Evolutionary conservation across 2,329 filamentous ascomycete genomes (phyloP), one percentile per base, ranked within the genome.

Genomic region (Fusarium nematophilum): DNA sequence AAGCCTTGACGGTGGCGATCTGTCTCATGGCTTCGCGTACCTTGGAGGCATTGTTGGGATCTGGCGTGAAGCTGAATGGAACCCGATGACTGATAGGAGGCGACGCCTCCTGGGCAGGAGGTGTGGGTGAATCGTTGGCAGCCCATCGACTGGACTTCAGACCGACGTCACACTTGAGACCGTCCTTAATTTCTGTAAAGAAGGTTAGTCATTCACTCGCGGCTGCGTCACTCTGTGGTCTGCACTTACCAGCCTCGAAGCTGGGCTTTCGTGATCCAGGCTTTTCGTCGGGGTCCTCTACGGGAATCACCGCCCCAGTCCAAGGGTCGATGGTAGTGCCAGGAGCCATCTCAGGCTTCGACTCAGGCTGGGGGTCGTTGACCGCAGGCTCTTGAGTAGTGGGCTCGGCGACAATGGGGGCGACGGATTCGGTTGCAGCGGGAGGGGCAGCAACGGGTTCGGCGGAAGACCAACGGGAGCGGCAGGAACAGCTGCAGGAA

Each of bases 141-240:
- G 56, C 62, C 62, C 59, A 63, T 11, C 56, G 45, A 15, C 62
- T 65, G 9, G 59, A 39, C 4, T 48, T 21, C 13, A 65, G 9
- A 1, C 59, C 62, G 2, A 58, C 50, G 1, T 37, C 47, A 2
- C 33, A 8, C 7, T 51, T 37, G 2, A 58, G 31, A 2, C 46
- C 27, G 14, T 44, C 34, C 17, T 49, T 45, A 21, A 23, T 25
- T n/a, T 4, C 60, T 64, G 5, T 6, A 14, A 6, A 3, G 4
- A 44, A 30, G 9, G n/a, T 64, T 18, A 64, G 56, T 4, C 10
- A 9, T 4, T 0, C 8, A 17, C 14, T 15, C 6, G 8, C 9
- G 13, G 3, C 1, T 10, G 8, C 9, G 1, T 2, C 4, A 0
- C 6, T 14, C 5, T n/a, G 10, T 4, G 2, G 3, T 25, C 3